Evolutionary conservation across 495 filamentous ascomycete species (phyloP).

Genomic region (Copromyces sp.): DNA sequence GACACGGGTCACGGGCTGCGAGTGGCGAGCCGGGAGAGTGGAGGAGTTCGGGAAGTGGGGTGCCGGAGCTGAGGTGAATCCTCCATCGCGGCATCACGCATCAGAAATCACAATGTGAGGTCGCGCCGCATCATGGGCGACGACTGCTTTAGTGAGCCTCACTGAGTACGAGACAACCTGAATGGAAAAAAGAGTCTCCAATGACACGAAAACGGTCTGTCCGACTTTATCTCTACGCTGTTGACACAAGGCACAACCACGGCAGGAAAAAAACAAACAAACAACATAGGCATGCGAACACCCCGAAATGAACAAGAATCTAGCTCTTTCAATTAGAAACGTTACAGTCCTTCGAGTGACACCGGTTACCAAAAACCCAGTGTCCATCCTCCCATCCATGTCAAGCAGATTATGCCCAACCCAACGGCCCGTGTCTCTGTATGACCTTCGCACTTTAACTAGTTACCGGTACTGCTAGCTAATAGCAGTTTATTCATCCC

Average conservation of each 20-base stretch:
- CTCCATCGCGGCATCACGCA: background rate
- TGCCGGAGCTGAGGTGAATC: background rate
- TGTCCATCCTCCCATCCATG: background rate
- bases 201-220: background rate
- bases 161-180: background rate
- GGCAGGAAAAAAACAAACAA: background rate
- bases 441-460: background rate
- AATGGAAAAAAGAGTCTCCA: background rate
- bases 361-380: background rate
- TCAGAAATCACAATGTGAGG: background rate
- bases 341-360: background rate
- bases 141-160: background rate
- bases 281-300: background rate
- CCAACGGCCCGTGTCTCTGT: background rate
- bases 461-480: background rate
- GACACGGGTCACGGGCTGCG: background rate
- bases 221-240: background rate
- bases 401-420: background rate
- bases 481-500: background rate
- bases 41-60: background rate
- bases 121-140: background rate
- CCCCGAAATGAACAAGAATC: background rate
- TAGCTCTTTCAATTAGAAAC: background rate
- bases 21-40: background rate
- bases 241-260: background rate